These are phyloP conservation scores for Chlorella sp. DNA, from an alignment of 139 green algal species.

Conservation along the genomic window DNA sequence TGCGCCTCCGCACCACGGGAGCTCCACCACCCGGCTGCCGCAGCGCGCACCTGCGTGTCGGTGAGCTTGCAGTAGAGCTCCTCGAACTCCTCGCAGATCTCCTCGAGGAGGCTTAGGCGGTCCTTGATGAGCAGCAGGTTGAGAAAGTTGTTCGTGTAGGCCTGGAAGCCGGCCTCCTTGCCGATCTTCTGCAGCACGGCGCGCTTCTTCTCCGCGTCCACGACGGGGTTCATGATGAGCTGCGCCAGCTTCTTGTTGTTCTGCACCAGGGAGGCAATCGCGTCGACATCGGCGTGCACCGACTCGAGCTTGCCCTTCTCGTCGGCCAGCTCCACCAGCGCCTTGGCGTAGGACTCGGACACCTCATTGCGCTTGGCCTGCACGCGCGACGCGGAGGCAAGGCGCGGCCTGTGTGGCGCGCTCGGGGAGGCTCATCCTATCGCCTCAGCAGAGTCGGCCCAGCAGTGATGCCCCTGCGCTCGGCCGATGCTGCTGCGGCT, in stretches of 20 bases:
- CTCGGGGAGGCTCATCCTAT: slow-evolving; percentile 17
- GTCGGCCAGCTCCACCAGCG: slow-evolving; percentile 88
- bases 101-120: slow-evolving; percentile 66
- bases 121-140: slow-evolving; percentile 91
- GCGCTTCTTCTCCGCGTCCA: slow-evolving; percentile 81
- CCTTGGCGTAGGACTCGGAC: slow-evolving; percentile 77
- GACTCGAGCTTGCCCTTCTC: slow-evolving; percentile 78
- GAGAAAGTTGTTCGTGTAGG: slow-evolving; percentile 84
- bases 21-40: too few species aligned
- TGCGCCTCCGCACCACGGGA: too few species aligned
- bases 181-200: slow-evolving; percentile 76
- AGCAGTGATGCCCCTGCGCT: slow-evolving; percentile 37
- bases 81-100: slow-evolving; percentile 93
- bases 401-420: neutral
- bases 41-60: slow-evolving; percentile 80
- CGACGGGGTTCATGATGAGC: slow-evolving; percentile 85
- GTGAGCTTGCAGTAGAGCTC: slow-evolving; percentile 90
- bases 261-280: slow-evolving; percentile 54
- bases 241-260: slow-evolving; percentile 61
- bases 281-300: slow-evolving; percentile 79
- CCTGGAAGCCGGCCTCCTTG: slow-evolving; percentile 66
- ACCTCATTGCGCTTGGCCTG: slow-evolving; percentile 9
- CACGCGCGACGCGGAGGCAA: neutral
- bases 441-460: slow-evolving; percentile 54
- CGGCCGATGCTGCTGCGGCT: slow-evolving; percentile 46